These are phyloP conservation scores for Diplodia corticola DNA, from an alignment of 2,329 filamentous ascomycete species.

Conservation along the genomic window DNA sequence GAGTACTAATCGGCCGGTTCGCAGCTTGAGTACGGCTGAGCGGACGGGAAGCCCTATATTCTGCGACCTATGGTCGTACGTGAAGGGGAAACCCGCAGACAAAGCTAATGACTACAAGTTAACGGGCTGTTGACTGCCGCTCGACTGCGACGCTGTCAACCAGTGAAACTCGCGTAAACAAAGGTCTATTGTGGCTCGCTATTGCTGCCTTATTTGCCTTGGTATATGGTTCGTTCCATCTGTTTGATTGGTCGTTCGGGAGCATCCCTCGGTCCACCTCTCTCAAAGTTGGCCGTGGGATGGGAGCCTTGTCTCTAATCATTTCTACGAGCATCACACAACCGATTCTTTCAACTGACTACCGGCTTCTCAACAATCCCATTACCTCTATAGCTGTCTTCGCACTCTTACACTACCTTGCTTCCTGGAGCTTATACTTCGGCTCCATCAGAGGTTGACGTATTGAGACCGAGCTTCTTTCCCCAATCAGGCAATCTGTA, in stretches of 20 bases:
- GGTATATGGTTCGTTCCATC: not conserved
- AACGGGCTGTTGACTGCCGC: too few species aligned
- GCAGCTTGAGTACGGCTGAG: constrained; percentile 8
- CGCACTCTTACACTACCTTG: not conserved
- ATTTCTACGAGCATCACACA: constrained; percentile 52
- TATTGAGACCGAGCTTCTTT: too few species aligned
- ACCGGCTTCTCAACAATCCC: constrained; percentile 48
- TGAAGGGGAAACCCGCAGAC: too few species aligned
- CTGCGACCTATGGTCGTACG: constrained; percentile 8
- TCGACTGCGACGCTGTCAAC: too few species aligned
- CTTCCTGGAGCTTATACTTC: not conserved
- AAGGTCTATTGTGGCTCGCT: too few species aligned
- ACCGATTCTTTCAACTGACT: constrained; percentile 47
- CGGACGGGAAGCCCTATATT: constrained; percentile 3
- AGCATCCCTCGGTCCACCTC: not conserved
- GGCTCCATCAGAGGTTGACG: not conserved
- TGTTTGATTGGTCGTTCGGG: not conserved
- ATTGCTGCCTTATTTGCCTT: not conserved
- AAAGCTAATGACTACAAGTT: too few species aligned
- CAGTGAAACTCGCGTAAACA: too few species aligned
- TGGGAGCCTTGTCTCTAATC: not conserved
- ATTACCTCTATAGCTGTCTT: constrained; percentile 47
- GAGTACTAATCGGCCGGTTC: too few species aligned
- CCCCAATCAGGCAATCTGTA: too few species aligned
- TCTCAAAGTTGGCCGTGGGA: not conserved